phyloP scores from a whole-genome alignment of 805 yeast genomes.

The Yamadazyma paraphyllophila region DNA sequence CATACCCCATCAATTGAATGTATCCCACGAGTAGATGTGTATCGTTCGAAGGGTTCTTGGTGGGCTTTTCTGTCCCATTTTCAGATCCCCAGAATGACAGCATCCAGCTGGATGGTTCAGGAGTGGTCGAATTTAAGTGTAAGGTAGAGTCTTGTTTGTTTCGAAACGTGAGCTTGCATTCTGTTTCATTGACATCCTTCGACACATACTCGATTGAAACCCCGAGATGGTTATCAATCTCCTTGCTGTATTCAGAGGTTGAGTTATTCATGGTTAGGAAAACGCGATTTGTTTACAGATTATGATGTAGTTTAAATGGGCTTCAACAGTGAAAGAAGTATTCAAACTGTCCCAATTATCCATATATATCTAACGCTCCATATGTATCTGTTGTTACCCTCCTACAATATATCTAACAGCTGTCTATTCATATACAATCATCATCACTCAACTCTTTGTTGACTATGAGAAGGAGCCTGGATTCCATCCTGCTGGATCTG shows the following conservation, averaged over 20 bases:
- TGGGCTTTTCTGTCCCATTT: neutral
- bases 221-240: slow-evolving; percentile 20
- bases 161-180: slow-evolving; percentile 23
- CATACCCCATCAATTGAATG: slow-evolving; percentile 39
- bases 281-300: neutral
- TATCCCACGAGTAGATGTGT: slow-evolving; percentile 31
- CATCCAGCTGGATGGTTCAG: slow-evolving; percentile 31
- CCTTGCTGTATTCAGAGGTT: slow-evolving; percentile 14
- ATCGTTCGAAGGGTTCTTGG: neutral
- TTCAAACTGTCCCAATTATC: no score
- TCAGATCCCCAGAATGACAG: slow-evolving; percentile 24
- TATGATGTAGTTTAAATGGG: neutral
- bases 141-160: slow-evolving; percentile 18
- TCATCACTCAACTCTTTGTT: slow-evolving; percentile 13
- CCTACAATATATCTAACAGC: neutral
- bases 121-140: slow-evolving; percentile 7
- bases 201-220: slow-evolving; percentile 19
- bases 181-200: slow-evolving; percentile 10
- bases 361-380: no score
- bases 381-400: no score
- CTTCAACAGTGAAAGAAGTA: no score
- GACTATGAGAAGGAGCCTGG: slow-evolving; percentile 20
- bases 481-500: slow-evolving; percentile 28
- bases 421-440: slow-evolving; percentile 3
- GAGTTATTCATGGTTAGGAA: neutral